A percentile compares a stretch with the other conserved stretches of the same genome.
phyloP scores from a whole-genome alignment of 2,329 filamentous ascomycete species.

The Fusarium nematophilum region DNA sequence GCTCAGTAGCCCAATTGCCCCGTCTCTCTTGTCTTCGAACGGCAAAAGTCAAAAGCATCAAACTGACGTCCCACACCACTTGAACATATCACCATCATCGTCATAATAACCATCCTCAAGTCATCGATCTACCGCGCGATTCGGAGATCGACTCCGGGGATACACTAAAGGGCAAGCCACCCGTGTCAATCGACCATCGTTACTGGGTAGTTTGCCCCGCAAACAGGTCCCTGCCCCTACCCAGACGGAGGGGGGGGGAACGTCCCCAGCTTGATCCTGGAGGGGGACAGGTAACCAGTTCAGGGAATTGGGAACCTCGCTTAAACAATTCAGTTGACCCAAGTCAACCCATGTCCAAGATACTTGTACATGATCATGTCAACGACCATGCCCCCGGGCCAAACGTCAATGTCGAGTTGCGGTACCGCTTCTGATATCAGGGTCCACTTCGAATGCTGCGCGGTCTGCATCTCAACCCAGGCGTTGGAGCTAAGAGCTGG shows the following conservation, averaged over 20 bases:
- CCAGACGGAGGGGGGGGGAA: not conserved
- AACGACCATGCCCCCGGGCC: not conserved
- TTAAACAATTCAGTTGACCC: not conserved
- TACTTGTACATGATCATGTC: not conserved
- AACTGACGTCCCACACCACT: not conserved
- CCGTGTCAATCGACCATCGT: slow-evolving; percentile 7
- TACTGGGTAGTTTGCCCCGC: slow-evolving; percentile 6
- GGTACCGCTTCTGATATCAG: not conserved
- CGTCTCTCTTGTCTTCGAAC: too few species aligned
- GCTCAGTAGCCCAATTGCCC: too few species aligned
- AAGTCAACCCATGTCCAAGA: not conserved
- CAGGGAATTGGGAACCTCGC: not conserved
- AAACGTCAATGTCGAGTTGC: slow-evolving; percentile 1
- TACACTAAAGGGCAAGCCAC: slow-evolving; percentile 6
- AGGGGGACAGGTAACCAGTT: not conserved
- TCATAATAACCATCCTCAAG: slow-evolving; percentile 11
- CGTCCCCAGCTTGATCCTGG: not conserved
- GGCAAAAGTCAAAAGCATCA: not conserved
- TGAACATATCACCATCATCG: not conserved
- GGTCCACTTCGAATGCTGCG: not conserved
- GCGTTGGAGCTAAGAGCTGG: not conserved
- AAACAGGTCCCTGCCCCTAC: slow-evolving; percentile 6
- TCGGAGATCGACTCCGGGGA: slow-evolving; percentile 8
- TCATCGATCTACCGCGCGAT: slow-evolving; percentile 28
- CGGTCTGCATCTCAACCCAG: not conserved